Conservation (phyloP, 1,284 basidiomycete genomes). For the Marasmius oreades region DNA sequence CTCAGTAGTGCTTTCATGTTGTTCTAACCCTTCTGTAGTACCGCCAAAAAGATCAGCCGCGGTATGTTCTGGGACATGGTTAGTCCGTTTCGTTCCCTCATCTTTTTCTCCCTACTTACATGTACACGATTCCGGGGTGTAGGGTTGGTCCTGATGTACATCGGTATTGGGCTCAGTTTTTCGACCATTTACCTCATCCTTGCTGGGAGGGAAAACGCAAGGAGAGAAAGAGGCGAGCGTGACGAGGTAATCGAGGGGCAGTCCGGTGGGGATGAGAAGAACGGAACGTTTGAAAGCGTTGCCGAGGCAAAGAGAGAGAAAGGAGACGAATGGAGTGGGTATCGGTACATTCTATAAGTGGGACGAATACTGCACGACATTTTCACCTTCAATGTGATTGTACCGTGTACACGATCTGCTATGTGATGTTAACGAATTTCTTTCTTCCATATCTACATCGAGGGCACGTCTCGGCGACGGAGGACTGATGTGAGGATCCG, state of each 20-base stretch:
- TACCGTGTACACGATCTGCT: too few relatives aligned
- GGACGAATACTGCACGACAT: neutral
- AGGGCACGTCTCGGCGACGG: too few relatives aligned
- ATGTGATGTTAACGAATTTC: too few relatives aligned
- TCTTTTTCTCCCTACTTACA: slow-evolving; percentile 22
- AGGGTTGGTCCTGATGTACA: slow-evolving; percentile 67
- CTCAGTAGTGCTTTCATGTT: slow-evolving; percentile 6
- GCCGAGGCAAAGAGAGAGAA: slow-evolving; percentile 54
- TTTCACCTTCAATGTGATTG: too few relatives aligned
- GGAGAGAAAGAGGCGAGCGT: slow-evolving; percentile 59
- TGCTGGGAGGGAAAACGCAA: slow-evolving; percentile 57
- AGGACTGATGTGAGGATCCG: too few relatives aligned
- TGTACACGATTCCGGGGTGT: slow-evolving; percentile 1
- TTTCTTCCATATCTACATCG: too few relatives aligned
- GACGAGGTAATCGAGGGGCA: slow-evolving; percentile 61
- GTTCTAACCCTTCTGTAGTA: slow-evolving; percentile 38
- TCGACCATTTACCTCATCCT: slow-evolving; percentile 44
- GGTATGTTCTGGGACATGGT: slow-evolving; percentile 62
- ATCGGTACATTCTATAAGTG: slow-evolving; percentile 41
- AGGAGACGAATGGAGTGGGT: slow-evolving; percentile 60
- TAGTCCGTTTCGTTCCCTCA: too few relatives aligned
- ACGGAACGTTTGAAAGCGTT: slow-evolving; percentile 44
- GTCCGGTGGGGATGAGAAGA: slow-evolving; percentile 27
- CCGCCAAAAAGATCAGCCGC: slow-evolving; percentile 60
- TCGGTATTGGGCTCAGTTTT: slow-evolving; percentile 57